Base-by-base conservation (phyloP, 2,329 filamentous ascomycete species). In the Penicillium sp. region DNA sequence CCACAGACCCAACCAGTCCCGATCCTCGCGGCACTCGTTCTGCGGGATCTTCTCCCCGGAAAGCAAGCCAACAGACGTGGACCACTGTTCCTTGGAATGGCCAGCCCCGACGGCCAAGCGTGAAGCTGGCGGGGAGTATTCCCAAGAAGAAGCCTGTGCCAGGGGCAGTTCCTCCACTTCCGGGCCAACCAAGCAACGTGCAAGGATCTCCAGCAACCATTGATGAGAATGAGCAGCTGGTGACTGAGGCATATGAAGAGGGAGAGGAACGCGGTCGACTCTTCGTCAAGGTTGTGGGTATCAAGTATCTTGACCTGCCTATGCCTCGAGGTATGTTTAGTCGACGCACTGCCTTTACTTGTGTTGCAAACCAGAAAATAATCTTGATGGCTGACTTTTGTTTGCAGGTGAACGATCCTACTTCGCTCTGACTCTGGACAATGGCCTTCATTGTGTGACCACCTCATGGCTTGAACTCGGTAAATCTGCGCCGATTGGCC, bases 281-380 rank as follows among this genome's bases (percentile, higher is more conserved):
- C 1, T 98, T 98, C 61, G 90, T 98, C 57, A 98, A 98, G 75
- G 93, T 98, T n/a, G 86, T 97, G 68, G 90, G 91, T 39, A 90
- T 97, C 55, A 97, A 97, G 68, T 90, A 97, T 60, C 78, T 98
- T 34, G 90, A 96, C 63, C 76, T 60, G 5, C 91, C 93, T 24
- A 75, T 98, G 47, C 90, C 93, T 29, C 87, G 85, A 73, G 91
- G 89, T 93, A 79, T 78, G 85, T 66, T 35, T 91, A 79, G 78
- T 9, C 85, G 66, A 32, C 28, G 35, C n/a, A 13, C 25, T 12
- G 11, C 9, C 5, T 42, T 40, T 36, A 18, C 18, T 18, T 18
- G 18, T 18, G 18, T 18, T 18, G 18, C 18, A 18, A 18, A 18
- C 18, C 18, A 18, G 18, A 18, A 18, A 18, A 18, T 18, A 18